Percentiles rank a stretch among this genome's conserved stretches.
Evolutionary conservation across 805 yeast genomes (phyloP).

Genomic region (Yarrowia sp.): DNA sequence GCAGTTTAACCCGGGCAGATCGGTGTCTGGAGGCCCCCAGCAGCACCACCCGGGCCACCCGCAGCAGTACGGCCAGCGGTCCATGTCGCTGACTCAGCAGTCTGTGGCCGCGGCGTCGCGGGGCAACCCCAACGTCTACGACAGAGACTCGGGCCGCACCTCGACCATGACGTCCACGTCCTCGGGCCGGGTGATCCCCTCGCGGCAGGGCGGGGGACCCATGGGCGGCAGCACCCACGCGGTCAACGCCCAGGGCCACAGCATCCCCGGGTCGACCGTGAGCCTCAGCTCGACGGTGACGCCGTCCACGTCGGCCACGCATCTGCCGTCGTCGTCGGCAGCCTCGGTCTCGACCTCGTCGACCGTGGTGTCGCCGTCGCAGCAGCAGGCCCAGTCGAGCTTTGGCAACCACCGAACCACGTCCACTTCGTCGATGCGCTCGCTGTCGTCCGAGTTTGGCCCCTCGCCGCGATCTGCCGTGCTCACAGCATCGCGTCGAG

Average conservation of each 20-base stretch:
- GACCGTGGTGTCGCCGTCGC: background rate
- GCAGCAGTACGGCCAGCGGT: constrained; percentile 1
- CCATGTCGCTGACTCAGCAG: constrained; percentile 18
- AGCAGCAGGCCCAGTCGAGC: background rate
- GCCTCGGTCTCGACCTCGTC: background rate
- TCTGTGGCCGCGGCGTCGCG: background rate
- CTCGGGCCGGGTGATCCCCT: constrained; percentile 7
- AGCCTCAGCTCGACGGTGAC: background rate
- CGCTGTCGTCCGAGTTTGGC: constrained; percentile 13
- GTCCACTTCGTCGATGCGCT: constrained; percentile 17
- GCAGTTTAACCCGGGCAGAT: constrained; percentile 19
- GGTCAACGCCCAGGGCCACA: constrained; percentile 12
- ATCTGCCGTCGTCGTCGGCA: background rate
- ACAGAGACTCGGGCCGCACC: background rate
- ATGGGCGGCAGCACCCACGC: constrained; percentile 4
- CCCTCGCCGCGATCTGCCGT: constrained; percentile 42
- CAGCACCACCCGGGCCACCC: constrained; percentile 13
- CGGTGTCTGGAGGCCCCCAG: constrained; percentile 25
- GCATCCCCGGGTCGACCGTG: constrained; percentile 15
- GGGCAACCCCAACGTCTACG: constrained; percentile 26
- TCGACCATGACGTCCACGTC: constrained; percentile 18
- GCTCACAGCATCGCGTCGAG: constrained; percentile 48
- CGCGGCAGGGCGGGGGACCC: background rate
- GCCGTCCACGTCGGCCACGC: constrained; percentile 4
- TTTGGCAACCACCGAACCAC: constrained; percentile 23